Conservation (phyloP, 2,329 filamentous ascomycete genomes). For the Incumbomyces delicatus region DNA sequence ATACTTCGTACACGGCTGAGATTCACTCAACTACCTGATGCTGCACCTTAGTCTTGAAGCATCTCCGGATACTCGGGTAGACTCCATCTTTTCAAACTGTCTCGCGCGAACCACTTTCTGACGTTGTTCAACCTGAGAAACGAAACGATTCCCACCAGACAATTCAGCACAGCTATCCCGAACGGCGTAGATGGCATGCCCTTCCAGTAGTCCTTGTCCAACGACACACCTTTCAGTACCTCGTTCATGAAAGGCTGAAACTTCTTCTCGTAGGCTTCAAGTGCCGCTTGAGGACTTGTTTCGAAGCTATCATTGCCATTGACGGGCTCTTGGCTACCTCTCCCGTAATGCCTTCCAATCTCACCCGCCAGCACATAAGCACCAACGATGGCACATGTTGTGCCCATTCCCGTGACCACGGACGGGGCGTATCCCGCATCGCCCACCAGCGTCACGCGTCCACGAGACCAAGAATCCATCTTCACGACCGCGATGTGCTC, state of each 20-base stretch:
- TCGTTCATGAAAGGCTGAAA: conserved; percentile 21
- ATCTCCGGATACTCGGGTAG: no score
- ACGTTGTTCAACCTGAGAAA: no score
- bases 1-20: no score
- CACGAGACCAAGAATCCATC: conserved; percentile 34
- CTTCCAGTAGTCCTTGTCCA: no score
- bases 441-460: conserved; percentile 43
- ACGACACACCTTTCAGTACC: conserved; percentile 11
- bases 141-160: no score
- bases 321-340: no score
- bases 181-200: no score
- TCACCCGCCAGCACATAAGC: conserved; percentile 27
- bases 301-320: conserved; percentile 5
- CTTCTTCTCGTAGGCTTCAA: conserved; percentile 19
- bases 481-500: conserved; percentile 38
- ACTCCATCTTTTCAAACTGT: no score
- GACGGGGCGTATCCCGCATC: conserved; percentile 45
- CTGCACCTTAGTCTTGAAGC: no score
- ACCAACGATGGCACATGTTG: conserved; percentile 38
- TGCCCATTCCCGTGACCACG: conserved; percentile 44
- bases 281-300: conserved; percentile 8
- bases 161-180: no score
- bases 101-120: no score
- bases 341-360: conserved; percentile 19
- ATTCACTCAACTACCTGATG: no score